Percentiles rank a stretch among this genome's conserved stretches.
Evolutionary conservation across 2,329 filamentous ascomycete species (phyloP).

Genomic region (Meredithiella fracta): DNA sequence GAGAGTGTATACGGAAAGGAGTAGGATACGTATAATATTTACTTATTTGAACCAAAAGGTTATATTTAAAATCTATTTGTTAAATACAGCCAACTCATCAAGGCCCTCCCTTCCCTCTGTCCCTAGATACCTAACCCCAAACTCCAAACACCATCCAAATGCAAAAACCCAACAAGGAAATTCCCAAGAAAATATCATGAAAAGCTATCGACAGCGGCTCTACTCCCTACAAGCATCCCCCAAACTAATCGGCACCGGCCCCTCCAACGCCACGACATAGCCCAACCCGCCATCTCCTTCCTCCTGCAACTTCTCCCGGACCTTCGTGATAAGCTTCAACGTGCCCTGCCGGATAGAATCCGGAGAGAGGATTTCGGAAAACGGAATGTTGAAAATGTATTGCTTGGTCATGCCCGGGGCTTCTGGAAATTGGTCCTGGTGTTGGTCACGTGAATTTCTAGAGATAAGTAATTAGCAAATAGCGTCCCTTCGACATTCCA

Average conservation of each 20-base stretch:
- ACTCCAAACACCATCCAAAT: background rate
- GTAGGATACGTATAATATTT: background rate
- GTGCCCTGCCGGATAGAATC: slow-evolving; percentile 18
- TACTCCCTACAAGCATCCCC: background rate
- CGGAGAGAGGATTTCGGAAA: slow-evolving; percentile 23
- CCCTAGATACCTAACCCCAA: background rate
- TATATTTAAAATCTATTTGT: background rate
- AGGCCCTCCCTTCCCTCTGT: background rate
- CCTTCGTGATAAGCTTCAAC: background rate
- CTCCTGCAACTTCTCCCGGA: background rate
- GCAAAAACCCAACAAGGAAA: background rate
- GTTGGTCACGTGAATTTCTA: background rate
- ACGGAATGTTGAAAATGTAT: background rate
- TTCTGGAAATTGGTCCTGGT: background rate
- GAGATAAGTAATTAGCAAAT: background rate
- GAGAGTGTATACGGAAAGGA: slow-evolving; percentile 31
- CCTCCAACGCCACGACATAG: background rate
- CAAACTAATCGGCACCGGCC: background rate
- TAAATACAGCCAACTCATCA: background rate
- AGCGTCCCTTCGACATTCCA: no score
- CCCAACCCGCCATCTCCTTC: background rate
- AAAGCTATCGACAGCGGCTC: no score
- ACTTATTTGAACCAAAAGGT: background rate
- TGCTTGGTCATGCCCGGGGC: background rate
- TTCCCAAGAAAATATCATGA: background rate